Evolutionary conservation across 768 basidiomycete species (phyloP), one percentile per base, ranked within the genome.

Genomic region (Serendipita sp.): DNA sequence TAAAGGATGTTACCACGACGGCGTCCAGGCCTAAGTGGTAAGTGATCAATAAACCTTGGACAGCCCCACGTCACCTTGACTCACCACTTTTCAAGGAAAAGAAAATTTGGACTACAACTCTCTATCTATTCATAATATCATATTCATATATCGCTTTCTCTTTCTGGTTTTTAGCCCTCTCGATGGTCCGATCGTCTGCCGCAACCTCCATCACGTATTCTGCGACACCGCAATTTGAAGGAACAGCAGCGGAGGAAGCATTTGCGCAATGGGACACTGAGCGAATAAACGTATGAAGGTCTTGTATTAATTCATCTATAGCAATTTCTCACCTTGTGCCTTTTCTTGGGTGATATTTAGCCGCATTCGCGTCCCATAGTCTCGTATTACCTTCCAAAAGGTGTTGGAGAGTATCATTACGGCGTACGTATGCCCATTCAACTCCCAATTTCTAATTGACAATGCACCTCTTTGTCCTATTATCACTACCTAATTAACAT

Each of bases 381-480:
- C 7, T 93, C 94, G 1, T 99, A 98, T 74, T 99, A 94, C 76
- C 93, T 88, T 70, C 92, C 96, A 0, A 88, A 88, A 75, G 90
- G 86, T 58, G 89, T 97, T 1, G 96, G 96, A 2, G 86, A 89
- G 67, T 90, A 92, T 73, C 96, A 99, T 73, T 99, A 97, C 77
- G 95, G 95, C 67, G 95, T 95, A 76, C 64, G 84, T 76, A 2
- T 32, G 37, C 35, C 28, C 24, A 24, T 24, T 24, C 24, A 24
- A 24, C 24, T 24, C 24, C 24, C 24, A 24, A 46, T 41, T 2
- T 18, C 44, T 5, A 34, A 28, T 41, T 37, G 10, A 35, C 35
- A 54, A 10, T 37, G 16, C 16, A 5, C 13, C 34, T 28, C 4
- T 18, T 44, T 51, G 47, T 35, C 2, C 11, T 35, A 24, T 24